Percentiles rank a stretch among this genome's conserved stretches.
Conservation (phyloP, 2,329 filamentous ascomycete genomes). For the Leptographium procerum region DNA sequence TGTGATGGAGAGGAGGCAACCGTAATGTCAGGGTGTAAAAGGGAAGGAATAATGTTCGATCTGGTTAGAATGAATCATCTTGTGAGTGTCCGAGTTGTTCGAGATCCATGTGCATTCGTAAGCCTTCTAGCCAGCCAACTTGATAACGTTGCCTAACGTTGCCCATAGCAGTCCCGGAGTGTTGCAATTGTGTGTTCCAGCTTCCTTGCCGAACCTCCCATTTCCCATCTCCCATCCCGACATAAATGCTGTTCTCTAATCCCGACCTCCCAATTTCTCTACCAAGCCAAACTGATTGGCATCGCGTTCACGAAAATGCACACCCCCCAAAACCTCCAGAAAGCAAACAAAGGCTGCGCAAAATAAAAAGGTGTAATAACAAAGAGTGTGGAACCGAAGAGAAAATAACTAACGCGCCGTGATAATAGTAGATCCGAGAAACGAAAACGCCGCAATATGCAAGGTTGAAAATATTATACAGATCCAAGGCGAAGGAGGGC, state of each 20-base stretch:
- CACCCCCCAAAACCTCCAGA: neutral
- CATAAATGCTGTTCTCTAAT: neutral
- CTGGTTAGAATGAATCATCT: neutral
- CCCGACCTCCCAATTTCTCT: neutral
- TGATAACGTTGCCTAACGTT: neutral
- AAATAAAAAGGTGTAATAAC: neutral
- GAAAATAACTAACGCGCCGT: slow-evolving; percentile 1
- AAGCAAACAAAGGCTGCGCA: neutral
- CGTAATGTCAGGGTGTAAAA: neutral
- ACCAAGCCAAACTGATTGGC: neutral
- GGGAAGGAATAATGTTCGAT: neutral
- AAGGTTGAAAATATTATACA: slow-evolving; percentile 44
- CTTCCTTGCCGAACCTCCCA: neutral
- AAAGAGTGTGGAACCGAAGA: neutral
- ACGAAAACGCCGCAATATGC: slow-evolving; percentile 41
- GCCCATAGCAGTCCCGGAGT: neutral
- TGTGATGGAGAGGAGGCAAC: neutral
- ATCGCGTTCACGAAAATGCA: neutral
- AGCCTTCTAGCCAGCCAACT: neutral
- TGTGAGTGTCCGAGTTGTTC: neutral
- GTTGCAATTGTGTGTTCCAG: neutral
- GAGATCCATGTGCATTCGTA: neutral
- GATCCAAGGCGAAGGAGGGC: slow-evolving; percentile 72
- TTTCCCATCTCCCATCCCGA: neutral
- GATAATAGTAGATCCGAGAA: neutral